Percentiles rank a stretch among this genome's conserved stretches.
Conservation (phyloP, 2,329 filamentous ascomycete genomes). For the Penicillium sp. region DNA sequence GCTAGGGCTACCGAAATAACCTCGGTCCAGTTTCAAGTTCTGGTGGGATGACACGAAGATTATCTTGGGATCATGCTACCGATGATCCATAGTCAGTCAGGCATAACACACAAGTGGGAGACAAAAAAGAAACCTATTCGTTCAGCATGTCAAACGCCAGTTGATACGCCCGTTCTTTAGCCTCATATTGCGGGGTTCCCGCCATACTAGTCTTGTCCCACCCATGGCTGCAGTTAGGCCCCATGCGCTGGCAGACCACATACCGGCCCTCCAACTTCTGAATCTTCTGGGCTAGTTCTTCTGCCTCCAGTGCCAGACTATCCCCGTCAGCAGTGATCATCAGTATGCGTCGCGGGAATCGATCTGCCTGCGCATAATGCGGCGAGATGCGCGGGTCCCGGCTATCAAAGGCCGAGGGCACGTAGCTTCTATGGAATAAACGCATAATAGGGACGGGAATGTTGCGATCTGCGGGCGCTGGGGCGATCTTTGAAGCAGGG, state of each 20-base stretch:
- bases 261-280: slow-evolving; percentile 18
- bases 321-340: slow-evolving; percentile 33
- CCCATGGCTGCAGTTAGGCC: slow-evolving; percentile 35
- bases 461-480: slow-evolving; percentile 19
- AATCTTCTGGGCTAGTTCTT: slow-evolving; percentile 29
- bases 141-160: slow-evolving; percentile 33
- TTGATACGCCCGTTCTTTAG: slow-evolving; percentile 36
- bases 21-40: slow-evolving; percentile 9
- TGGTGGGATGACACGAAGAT: slow-evolving; percentile 8
- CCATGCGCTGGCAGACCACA: slow-evolving; percentile 33
- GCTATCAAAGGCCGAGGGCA: slow-evolving; percentile 24
- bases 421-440: slow-evolving; percentile 32
- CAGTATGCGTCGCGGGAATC: slow-evolving; percentile 30
- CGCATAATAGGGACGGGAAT: slow-evolving; percentile 26
- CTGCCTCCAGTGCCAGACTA: slow-evolving; percentile 30
- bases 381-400: slow-evolving; percentile 36
- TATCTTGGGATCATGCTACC: background rate
- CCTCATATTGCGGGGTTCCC: slow-evolving; percentile 28
- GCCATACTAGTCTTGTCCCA: slow-evolving; percentile 37
- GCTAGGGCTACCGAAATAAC: slow-evolving; percentile 21
- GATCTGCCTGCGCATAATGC: slow-evolving; percentile 23
- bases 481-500: slow-evolving; percentile 22
- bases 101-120: background rate
- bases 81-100: background rate
- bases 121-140: slow-evolving; percentile 5